A percentile compares a stretch with the other conserved stretches of the same genome.
Evolutionary conservation across 2,329 filamentous ascomycete species (phyloP).

Genomic region (Hypoxylon sp.): DNA sequence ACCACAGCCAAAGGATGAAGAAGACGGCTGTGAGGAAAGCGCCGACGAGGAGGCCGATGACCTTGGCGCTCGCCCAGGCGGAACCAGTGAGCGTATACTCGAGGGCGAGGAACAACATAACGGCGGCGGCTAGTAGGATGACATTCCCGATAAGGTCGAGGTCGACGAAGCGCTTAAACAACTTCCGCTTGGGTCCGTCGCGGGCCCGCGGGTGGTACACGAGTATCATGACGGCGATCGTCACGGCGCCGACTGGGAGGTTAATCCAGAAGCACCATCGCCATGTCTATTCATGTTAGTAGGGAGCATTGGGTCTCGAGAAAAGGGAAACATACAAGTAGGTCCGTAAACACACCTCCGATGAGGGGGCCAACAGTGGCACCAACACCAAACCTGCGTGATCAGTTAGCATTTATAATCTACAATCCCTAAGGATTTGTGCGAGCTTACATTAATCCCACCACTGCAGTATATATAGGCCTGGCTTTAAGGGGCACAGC

Average conservation of each 20-base stretch:
- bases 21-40: conserved; percentile 41
- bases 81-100: conserved; percentile 60
- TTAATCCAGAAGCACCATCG: conserved; percentile 59
- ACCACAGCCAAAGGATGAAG: conserved; percentile 54
- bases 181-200: conserved; percentile 27
- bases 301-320: not conserved
- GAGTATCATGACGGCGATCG: conserved; percentile 48
- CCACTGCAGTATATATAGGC: conserved; percentile 50
- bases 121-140: conserved; percentile 58
- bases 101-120: conserved; percentile 62
- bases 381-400: conserved; percentile 52
- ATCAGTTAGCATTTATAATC: not conserved
- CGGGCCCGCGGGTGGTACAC: conserved; percentile 46
- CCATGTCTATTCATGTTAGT: conserved; percentile 51
- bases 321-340: conserved; percentile 45
- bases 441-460: conserved; percentile 50
- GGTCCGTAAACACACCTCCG: conserved; percentile 54
- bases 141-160: conserved; percentile 56
- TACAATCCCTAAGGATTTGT: not conserved
- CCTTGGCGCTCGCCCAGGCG: conserved; percentile 56
- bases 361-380: conserved; percentile 52
- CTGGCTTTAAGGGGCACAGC: conserved; percentile 49
- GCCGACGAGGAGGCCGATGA: conserved; percentile 55
- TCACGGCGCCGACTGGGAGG: conserved; percentile 54
- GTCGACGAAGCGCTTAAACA: conserved; percentile 46